phyloP scores from a whole-genome alignment of 371 early-diverging fungal species.

The Circinella umbellata region DNA sequence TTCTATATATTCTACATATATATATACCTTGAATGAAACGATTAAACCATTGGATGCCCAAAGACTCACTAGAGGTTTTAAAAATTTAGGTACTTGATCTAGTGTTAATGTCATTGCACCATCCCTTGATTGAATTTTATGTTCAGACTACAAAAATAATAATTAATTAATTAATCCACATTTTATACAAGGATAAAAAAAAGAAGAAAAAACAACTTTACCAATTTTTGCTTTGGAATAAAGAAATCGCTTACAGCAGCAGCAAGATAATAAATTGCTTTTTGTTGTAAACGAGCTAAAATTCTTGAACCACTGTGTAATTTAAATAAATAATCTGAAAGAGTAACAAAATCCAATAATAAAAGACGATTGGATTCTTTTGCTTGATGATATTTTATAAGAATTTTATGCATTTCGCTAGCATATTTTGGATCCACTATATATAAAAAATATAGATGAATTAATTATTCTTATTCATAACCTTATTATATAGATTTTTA shows the following conservation, averaged over 20 bases:
- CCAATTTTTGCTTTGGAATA: slow-evolving; percentile 90
- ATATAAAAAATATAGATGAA: neutral
- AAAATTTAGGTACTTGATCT: slow-evolving; percentile 96
- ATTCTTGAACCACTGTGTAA: slow-evolving; percentile 77
- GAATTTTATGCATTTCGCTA: slow-evolving; percentile 62
- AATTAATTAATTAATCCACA: neutral
- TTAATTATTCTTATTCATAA: neutral
- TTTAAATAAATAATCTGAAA: slow-evolving; percentile 92
- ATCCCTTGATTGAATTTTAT: slow-evolving; percentile 95
- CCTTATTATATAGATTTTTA: slow-evolving; percentile 12
- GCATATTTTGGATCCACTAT: slow-evolving; percentile 66
- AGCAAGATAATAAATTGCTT: slow-evolving; percentile 94
- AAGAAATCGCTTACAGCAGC: slow-evolving; percentile 99
- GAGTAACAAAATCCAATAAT: slow-evolving; percentile 86
- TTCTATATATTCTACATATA: neutral
- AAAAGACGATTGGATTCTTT: slow-evolving; percentile 71
- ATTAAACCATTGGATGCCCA: slow-evolving; percentile 90
- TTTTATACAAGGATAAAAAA: too few species aligned
- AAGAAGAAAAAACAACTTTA: slow-evolving; percentile 19
- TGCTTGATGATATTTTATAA: slow-evolving; percentile 62
- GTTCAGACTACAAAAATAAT: slow-evolving; percentile 63
- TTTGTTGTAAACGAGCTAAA: slow-evolving; percentile 66
- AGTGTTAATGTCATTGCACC: slow-evolving; percentile 85
- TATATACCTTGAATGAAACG: slow-evolving; percentile 91
- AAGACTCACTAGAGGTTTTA: slow-evolving; percentile 88